phyloP scores from a whole-genome alignment of 192 early-diverging fungal genomes.

The Coemansia sp. region DNA sequence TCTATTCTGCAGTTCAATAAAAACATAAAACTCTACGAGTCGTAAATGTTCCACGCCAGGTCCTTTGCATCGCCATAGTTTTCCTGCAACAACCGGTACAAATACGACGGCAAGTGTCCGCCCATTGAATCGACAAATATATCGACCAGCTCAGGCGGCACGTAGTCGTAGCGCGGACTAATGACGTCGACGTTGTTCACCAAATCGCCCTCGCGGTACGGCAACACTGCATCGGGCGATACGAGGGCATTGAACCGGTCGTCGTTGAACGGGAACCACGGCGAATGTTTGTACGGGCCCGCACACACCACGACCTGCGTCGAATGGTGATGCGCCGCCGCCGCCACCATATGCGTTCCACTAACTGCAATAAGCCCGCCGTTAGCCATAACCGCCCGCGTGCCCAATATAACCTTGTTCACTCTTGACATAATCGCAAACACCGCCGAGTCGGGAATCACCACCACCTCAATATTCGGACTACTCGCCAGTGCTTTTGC shows the following conservation, averaged over 20 bases:
- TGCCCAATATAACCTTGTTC: constrained; percentile 93
- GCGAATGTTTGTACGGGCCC: constrained; percentile 85
- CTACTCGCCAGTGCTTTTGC: constrained; percentile 63
- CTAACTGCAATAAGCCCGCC: constrained; percentile 83
- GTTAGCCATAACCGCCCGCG: constrained; percentile 90
- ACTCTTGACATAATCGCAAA: constrained; percentile 98
- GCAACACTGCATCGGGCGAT: constrained; percentile 76
- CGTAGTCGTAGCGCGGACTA: constrained; percentile 92
- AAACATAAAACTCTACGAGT: constrained; percentile 1
- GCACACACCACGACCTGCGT: constrained; percentile 92
- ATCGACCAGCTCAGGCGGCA: constrained; percentile 83
- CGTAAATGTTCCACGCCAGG: constrained; percentile 41
- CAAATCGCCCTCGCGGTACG: constrained; percentile 77
- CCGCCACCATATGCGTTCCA: constrained; percentile 79
- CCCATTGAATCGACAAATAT: constrained; percentile 89
- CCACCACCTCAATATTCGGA: constrained; percentile 84
- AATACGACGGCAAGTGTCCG: constrained; percentile 71
- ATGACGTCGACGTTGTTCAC: constrained; percentile 75
- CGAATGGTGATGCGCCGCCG: constrained; percentile 88
- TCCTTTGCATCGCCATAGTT: constrained; percentile 51
- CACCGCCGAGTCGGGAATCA: constrained; percentile 88
- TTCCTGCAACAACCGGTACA: constrained; percentile 74
- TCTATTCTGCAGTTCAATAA: neutral
- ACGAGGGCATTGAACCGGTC: constrained; percentile 76
- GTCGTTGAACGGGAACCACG: constrained; percentile 83